These are phyloP conservation scores for Monosporascus sp. DNA, from an alignment of 2,329 filamentous ascomycete genomes.

Conservation along the genomic window DNA sequence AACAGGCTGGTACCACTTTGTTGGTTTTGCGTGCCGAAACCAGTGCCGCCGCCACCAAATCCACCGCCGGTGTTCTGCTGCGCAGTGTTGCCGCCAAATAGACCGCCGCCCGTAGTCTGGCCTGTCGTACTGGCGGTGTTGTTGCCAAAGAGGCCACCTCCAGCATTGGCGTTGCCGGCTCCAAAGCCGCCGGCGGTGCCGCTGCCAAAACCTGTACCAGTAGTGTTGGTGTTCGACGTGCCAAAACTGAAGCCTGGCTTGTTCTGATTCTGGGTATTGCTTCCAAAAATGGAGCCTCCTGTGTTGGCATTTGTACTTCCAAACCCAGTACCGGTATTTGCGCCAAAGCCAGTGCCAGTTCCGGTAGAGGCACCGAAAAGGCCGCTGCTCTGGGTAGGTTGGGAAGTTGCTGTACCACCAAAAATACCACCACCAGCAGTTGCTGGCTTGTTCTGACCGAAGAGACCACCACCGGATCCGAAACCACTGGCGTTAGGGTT, in stretches of 20 bases:
- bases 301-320: slow-evolving; percentile 35
- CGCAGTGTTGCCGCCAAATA: slow-evolving; percentile 31
- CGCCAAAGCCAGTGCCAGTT: slow-evolving; percentile 42
- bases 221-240: slow-evolving; percentile 8
- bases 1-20: slow-evolving; percentile 32
- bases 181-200: slow-evolving; percentile 24
- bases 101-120: slow-evolving; percentile 22
- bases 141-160: slow-evolving; percentile 24
- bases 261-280: slow-evolving; percentile 18
- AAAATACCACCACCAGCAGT: slow-evolving; percentile 31
- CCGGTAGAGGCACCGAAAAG: slow-evolving; percentile 33
- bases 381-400: slow-evolving; percentile 18
- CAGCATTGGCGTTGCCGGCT: slow-evolving; percentile 15
- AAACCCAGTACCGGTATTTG: slow-evolving; percentile 40
- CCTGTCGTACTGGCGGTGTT: slow-evolving; percentile 22
- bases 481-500: slow-evolving; percentile 18
- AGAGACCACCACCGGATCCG: slow-evolving; percentile 30
- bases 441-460: slow-evolving; percentile 32
- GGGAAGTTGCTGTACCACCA: slow-evolving; percentile 28
- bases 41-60: slow-evolving; percentile 20
- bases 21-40: slow-evolving; percentile 33
- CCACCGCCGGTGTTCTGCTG: slow-evolving; percentile 22
- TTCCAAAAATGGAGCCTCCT: slow-evolving; percentile 33
- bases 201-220: slow-evolving; percentile 8
- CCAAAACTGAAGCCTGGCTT: slow-evolving; percentile 22